Evolutionary conservation across 176 grass and related monocot species (phyloP), one percentile per base, ranked within the genome.

Genomic region (Phoenix dactylifera): DNA sequence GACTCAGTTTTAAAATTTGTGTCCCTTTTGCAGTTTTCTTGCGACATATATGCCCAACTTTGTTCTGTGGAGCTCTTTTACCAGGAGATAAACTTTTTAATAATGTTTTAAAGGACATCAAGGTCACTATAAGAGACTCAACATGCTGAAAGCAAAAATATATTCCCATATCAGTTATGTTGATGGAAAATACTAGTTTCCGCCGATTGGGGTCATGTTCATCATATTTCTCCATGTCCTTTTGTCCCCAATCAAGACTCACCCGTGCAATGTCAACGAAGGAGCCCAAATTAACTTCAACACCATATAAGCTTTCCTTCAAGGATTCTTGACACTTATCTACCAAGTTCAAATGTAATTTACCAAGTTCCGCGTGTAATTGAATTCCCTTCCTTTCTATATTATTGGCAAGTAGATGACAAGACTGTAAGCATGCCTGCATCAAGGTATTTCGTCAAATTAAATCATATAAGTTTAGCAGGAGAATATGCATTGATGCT

Each of bases 381-480:
- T 82, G 64, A 68, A 77, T 51, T 76, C 69, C 82, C 78, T 66
- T 73, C 54, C 84, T 82, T 66, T 69, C 73, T 69, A 70, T 60
- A 73, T 96, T 90, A 80, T 72, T 88, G 72, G 83, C 71, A 63
- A 71, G 77, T 54, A 88, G 32, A 74, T 85, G 78, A 85, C 63
- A 76, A 58, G 92, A 90, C 76, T 77, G 69, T 52, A 80, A 88
- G 67, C 70, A 66, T 22, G 76, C 85, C 87, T 96, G 92, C 74
- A 90, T 68, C 72, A 71, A 78, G 60, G 24, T 78, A 51, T 67
- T 56, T 70, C 22, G 68, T 24, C 32, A 22, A 76, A 54, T 20
- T 72, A 44, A 44, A 44, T 44, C 35, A 44, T 9, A 44, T 44
- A 44, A 44, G 35, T 44, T 12, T 14, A 44, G 35, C 35, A 44